Base-by-base conservation (phyloP, 306 rosid species). In the Geum urbanum region DNA sequence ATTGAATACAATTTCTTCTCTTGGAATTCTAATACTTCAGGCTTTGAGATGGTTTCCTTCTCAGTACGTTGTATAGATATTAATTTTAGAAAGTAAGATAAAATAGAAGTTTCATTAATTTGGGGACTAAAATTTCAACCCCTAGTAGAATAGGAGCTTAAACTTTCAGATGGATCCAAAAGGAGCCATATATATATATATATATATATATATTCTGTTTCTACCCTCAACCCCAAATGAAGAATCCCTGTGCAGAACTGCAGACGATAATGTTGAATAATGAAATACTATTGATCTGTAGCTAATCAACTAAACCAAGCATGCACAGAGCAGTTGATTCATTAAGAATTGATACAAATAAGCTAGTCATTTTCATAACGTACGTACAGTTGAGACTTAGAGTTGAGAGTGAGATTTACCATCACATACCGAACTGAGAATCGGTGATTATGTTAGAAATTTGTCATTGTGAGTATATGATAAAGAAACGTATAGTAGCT, bases 51-150 rank as follows among this genome's bases (percentile, higher is more conserved):
- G 71, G 64, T 57, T 74, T 32, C 74, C 80, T 70, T 65, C 82
- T 78, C 84, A 70, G 80, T n/a, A n/a, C n/a, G n/a, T 67, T 50
- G 79, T 70, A 72, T 67, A 75, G 77, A 73, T 45, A 19, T 9
- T 55, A 22, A 55, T 32, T 53, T 72, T 85, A 48, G 73, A 77
- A 47, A 84, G 76, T 84, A 88, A 81, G 88, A 90, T 90, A 83
- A 90, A 83, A 78, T 77, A 84, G 86, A 88, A 90, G 90, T 86
- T 90, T 90, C 92, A 84, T 35, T 15, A 35, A 59, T 76, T 86
- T 79, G 84, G 79, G 82, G 70, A 79, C 80, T 46, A 51, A 70
- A 76, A 70, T 61, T 65, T 77, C 69, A 60, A 70, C 61, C 41
- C 57, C 72, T 13, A 22, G 63, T 54, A 20, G 40, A 27, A 32